Evolutionary conservation across 139 green algal genomes (phyloP).

Genomic region (Chlamydomonas applanata): DNA sequence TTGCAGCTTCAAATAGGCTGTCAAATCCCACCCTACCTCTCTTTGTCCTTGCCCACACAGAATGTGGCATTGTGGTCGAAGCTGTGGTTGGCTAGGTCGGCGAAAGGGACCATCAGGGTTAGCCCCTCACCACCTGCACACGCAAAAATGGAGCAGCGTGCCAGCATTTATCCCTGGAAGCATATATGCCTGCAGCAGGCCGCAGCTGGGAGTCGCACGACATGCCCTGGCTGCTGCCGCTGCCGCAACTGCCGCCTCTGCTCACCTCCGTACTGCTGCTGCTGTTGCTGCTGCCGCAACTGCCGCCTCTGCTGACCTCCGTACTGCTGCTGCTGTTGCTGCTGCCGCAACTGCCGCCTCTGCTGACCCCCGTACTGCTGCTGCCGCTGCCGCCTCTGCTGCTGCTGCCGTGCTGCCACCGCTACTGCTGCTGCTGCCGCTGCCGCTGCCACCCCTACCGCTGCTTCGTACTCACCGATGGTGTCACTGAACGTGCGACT

Average conservation of each 20-base stretch:
- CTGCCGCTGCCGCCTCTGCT: not conserved
- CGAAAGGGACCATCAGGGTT: constrained; percentile 49
- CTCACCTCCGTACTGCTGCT: not conserved
- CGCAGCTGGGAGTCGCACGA: not conserved
- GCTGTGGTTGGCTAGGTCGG: constrained; percentile 49
- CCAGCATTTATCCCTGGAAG: constrained; percentile 3
- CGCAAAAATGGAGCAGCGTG: too few species aligned
- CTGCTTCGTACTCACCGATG: not conserved
- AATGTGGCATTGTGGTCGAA: constrained; percentile 38
- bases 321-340: not conserved
- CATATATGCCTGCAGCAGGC: not conserved
- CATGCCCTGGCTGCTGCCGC: not conserved
- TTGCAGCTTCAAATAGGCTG: too few species aligned
- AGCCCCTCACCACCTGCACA: constrained; percentile 32
- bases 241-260: too few species aligned
- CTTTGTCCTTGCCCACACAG: constrained; percentile 28
- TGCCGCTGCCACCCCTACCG: not conserved
- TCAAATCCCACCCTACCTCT: too few species aligned
- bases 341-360: not conserved
- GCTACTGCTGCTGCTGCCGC: not conserved
- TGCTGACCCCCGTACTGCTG: too few species aligned
- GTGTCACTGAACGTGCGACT: constrained; percentile 26
- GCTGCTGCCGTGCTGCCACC: too few species aligned
- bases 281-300: not conserved
- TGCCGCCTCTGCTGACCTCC: not conserved